A percentile compares a stretch with the other conserved stretches of the same genome.
phyloP scores from a whole-genome alignment of 1,139 yeast genomes.

The Kurtzmaniella quercitrusa region DNA sequence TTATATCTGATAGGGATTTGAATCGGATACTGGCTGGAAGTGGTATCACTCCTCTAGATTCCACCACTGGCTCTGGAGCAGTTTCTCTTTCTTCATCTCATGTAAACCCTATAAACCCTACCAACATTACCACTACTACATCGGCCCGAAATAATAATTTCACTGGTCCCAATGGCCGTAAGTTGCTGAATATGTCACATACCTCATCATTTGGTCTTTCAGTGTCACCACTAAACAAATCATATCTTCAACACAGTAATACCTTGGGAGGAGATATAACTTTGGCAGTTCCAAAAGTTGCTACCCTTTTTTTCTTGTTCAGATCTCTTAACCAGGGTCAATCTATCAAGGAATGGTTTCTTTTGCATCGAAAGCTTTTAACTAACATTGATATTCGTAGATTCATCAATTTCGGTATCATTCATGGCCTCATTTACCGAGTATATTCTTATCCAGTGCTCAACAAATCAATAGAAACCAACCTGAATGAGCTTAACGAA shows the following conservation, averaged over 20 bases:
- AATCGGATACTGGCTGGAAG: slow-evolving; percentile 2
- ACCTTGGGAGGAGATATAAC: neutral
- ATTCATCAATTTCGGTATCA: slow-evolving; percentile 81
- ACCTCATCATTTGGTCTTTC: slow-evolving; percentile 5
- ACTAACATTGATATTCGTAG: slow-evolving; percentile 73
- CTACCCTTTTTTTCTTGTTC: slow-evolving; percentile 70
- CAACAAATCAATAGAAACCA: slow-evolving; percentile 32
- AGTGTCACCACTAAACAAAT: slow-evolving; percentile 11
- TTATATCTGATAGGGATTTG: slow-evolving; percentile 31
- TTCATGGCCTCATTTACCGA: slow-evolving; percentile 77
- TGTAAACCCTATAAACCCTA: neutral
- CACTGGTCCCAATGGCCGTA: slow-evolving; percentile 3
- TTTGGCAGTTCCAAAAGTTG: slow-evolving; percentile 52
- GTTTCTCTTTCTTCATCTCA: neutral
- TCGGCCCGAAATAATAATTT: neutral
- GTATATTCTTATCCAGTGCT: slow-evolving; percentile 73
- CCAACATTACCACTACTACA: neutral
- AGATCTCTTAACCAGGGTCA: slow-evolving; percentile 76
- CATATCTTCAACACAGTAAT: slow-evolving; percentile 2
- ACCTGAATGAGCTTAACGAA: slow-evolving; percentile 23
- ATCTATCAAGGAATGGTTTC: slow-evolving; percentile 77
- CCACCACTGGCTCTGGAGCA: neutral
- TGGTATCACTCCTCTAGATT: neutral
- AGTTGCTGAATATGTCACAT: neutral
- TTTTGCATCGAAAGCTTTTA: slow-evolving; percentile 54